These are phyloP conservation scores for Skeletonema potamos DNA, from an alignment of 108 stramenopile genomes.

Conservation along the genomic window DNA sequence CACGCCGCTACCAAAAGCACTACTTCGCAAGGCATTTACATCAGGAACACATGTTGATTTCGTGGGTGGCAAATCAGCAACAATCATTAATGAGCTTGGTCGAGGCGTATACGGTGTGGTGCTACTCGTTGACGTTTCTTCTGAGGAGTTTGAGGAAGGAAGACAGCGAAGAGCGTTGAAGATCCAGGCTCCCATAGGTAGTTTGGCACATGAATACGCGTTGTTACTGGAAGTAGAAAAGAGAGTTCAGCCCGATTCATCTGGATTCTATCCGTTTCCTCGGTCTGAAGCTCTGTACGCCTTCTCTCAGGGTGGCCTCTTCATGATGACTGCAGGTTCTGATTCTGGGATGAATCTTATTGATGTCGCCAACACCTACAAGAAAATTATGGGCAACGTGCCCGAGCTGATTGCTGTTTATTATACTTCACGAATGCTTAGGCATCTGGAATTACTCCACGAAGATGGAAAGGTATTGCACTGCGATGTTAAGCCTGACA, in stretches of 20 bases:
- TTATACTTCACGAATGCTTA: slow-evolving; percentile 73
- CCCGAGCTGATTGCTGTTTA: slow-evolving; percentile 72
- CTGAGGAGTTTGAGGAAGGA: slow-evolving; percentile 12
- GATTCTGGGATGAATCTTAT: slow-evolving; percentile 70
- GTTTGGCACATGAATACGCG: slow-evolving; percentile 70
- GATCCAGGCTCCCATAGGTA: slow-evolving; percentile 71
- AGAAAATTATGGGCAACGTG: slow-evolving; percentile 53
- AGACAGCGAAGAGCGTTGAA: slow-evolving; percentile 59
- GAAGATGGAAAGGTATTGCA: slow-evolving; percentile 78
- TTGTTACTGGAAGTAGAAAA: slow-evolving; percentile 48
- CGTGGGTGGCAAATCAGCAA: slow-evolving; percentile 42
- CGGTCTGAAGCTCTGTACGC: slow-evolving; percentile 56
- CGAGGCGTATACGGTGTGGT: slow-evolving; percentile 76
- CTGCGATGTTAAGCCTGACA: slow-evolving; percentile 86
- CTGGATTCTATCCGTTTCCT: slow-evolving; percentile 57
- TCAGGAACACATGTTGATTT: slow-evolving; percentile 49
- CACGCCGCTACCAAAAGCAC: slow-evolving; percentile 31
- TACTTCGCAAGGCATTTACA: slow-evolving; percentile 35
- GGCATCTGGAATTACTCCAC: slow-evolving; percentile 69
- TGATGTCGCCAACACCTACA: slow-evolving; percentile 76
- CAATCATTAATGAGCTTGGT: slow-evolving; percentile 66
- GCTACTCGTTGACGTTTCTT: slow-evolving; percentile 32
- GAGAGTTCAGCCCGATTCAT: slow-evolving; percentile 33
- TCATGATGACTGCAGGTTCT: slow-evolving; percentile 79
- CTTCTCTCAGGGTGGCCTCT: slow-evolving; percentile 66